phyloP scores from a whole-genome alignment of 2,329 filamentous ascomycete genomes.

The Pseudogymnoascus sp. region DNA sequence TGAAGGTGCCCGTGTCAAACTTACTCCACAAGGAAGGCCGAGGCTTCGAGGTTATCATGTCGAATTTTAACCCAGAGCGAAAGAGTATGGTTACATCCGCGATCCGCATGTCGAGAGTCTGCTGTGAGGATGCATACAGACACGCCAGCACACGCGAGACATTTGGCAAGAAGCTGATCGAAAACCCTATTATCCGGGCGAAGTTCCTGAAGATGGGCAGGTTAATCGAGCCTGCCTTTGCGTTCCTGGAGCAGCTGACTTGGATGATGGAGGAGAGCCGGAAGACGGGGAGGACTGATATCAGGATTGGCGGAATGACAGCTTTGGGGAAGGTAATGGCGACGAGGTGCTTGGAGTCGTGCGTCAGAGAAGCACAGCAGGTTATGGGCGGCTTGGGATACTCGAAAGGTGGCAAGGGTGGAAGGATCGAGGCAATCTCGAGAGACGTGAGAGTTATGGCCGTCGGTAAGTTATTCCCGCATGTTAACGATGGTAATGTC shows the following conservation, averaged over 20 bases:
- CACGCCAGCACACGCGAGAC: constrained; percentile 47
- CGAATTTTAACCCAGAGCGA: constrained; percentile 51
- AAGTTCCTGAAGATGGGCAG: constrained; percentile 53
- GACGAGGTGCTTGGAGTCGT: constrained; percentile 44
- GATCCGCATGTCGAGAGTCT: constrained; percentile 49
- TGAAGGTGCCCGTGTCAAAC: constrained; percentile 44
- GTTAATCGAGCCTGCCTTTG: constrained; percentile 52
- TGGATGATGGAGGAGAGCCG: constrained; percentile 27
- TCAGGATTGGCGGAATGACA: constrained; percentile 42
- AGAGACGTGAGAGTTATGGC: constrained; percentile 42
- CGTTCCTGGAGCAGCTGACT: constrained; percentile 53
- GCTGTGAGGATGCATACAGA: constrained; percentile 42
- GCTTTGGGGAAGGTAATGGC: constrained; percentile 44
- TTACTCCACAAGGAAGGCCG: constrained; percentile 45
- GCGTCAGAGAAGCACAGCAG: constrained; percentile 46
- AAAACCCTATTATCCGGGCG: constrained; percentile 49
- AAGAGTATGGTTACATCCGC: constrained; percentile 48
- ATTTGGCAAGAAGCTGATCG: constrained; percentile 49
- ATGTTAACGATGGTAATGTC: not conserved
- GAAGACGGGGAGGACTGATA: constrained; percentile 17
- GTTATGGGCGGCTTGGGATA: constrained; percentile 46
- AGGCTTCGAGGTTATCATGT: constrained; percentile 52
- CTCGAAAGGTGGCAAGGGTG: constrained; percentile 40
- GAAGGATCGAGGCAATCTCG: constrained; percentile 43
- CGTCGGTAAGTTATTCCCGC: constrained; percentile 22